A percentile compares a stretch with the other conserved stretches of the same genome.
Evolutionary conservation across 2,329 filamentous ascomycete genomes (phyloP).

Genomic region (Aspergillaceae sp.): DNA sequence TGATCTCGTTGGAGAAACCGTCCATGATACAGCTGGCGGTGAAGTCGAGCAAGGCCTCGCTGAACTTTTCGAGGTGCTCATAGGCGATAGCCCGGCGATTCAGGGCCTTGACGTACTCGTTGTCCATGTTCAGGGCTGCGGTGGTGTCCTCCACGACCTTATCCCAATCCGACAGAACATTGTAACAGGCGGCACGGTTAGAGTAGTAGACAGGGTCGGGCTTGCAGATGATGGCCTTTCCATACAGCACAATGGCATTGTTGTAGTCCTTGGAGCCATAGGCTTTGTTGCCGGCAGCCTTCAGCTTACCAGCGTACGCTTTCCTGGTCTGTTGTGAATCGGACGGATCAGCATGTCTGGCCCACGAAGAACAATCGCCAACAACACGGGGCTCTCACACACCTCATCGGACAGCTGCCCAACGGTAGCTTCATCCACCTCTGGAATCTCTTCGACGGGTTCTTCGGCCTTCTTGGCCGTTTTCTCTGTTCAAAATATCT

Average conservation of each 20-base stretch:
- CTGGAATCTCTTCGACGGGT: conserved; percentile 57
- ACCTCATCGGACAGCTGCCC: conserved; percentile 41
- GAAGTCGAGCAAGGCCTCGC: conserved; percentile 92
- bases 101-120: conserved; percentile 93
- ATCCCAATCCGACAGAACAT: conserved; percentile 84
- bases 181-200: conserved; percentile 95
- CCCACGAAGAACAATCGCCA: background rate
- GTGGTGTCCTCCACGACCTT: conserved; percentile 96
- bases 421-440: conserved; percentile 46
- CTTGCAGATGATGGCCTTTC: conserved; percentile 92
- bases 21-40: conserved; percentile 99
- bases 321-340: conserved; percentile 57
- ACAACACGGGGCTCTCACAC: conserved; percentile 7
- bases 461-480: conserved; percentile 45
- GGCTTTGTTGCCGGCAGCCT: conserved; percentile 91
- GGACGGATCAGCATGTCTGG: conserved; percentile 4
- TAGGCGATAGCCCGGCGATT: conserved; percentile 96
- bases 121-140: conserved; percentile 84
- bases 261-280: conserved; percentile 93
- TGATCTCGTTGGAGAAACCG: conserved; percentile 84
- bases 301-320: conserved; percentile 81
- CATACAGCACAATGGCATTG: conserved; percentile 88
- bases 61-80: conserved; percentile 83
- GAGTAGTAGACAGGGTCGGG: conserved; percentile 98
- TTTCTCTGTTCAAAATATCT: conserved; percentile 14